A percentile compares a stretch with the other conserved stretches of the same genome.
Conservation (phyloP, 345 rosid genomes). For the Citropsis articulata region DNA sequence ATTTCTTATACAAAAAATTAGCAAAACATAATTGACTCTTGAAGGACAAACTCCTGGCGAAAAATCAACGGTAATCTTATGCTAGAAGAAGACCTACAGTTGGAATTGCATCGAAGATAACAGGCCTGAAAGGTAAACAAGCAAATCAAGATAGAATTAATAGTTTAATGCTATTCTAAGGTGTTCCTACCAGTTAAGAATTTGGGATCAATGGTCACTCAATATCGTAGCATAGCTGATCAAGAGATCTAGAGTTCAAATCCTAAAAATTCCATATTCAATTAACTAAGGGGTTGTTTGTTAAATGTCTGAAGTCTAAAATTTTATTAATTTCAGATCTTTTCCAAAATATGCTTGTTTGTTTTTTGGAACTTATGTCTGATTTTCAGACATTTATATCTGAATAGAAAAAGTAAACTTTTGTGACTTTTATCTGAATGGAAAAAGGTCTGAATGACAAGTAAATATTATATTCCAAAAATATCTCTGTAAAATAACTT, state of each 20-base stretch:
- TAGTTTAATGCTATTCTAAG: background rate
- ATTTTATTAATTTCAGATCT: no score
- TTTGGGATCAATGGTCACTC: background rate
- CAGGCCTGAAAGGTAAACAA: background rate
- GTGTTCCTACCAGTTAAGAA: background rate
- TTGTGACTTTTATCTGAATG: no score
- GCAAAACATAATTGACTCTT: background rate
- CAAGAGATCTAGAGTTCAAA: background rate
- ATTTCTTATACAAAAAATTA: constrained; percentile 2
- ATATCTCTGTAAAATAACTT: no score
- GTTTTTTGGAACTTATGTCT: no score
- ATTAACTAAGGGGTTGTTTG: no score
- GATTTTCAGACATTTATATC: no score
- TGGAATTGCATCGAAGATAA: background rate
- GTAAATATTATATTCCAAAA: no score
- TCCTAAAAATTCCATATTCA: background rate
- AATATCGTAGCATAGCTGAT: background rate
- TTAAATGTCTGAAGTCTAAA: no score
- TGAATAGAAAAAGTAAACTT: no score
- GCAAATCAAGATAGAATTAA: background rate
- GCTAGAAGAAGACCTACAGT: background rate
- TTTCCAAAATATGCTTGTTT: no score
- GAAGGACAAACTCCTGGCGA: constrained; percentile 1
- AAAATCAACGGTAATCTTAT: background rate
- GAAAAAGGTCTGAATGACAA: no score